Conservation (phyloP, 352 stramenopile species). For the Phytophthora sp. region DNA sequence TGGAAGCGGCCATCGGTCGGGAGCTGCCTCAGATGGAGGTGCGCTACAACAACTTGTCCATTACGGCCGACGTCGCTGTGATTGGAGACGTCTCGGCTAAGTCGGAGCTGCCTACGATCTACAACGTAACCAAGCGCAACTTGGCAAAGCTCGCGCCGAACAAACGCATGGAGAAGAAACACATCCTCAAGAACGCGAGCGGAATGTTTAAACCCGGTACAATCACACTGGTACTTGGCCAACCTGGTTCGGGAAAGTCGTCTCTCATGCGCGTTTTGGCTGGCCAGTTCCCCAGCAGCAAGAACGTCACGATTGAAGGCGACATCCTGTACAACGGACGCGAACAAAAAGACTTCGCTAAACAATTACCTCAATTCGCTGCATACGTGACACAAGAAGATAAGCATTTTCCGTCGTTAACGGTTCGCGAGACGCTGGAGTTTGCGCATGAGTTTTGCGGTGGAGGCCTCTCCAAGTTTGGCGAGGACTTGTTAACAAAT, state of each 20-base stretch:
- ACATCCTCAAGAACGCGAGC: conserved; percentile 35
- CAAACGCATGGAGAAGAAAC: conserved; percentile 38
- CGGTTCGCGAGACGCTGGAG: conserved; percentile 42
- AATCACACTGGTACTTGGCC: conserved; percentile 39
- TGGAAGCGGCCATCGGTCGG: conserved; percentile 37
- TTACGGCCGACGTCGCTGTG: conserved; percentile 30
- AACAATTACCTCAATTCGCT: conserved; percentile 30
- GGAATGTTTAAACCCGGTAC: conserved; percentile 35
- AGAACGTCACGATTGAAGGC: conserved; percentile 27
- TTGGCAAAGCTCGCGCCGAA: conserved; percentile 27
- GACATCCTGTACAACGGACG: conserved; percentile 36
- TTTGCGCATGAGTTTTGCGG: conserved; percentile 78
- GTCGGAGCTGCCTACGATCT: conserved; percentile 42
- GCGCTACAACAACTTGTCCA: conserved; percentile 22
- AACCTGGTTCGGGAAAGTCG: conserved; percentile 32
- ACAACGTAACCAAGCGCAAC: conserved; percentile 39
- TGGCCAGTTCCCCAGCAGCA: conserved; percentile 27
- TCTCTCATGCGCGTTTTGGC: conserved; percentile 24
- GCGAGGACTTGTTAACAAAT: conserved; percentile 46
- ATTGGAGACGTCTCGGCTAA: conserved; percentile 7
- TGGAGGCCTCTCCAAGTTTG: conserved; percentile 27
- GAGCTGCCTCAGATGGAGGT: conserved; percentile 47
- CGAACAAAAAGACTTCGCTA: conserved; percentile 5
- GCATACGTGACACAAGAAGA: conserved; percentile 40
- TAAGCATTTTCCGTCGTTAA: conserved; percentile 27